A percentile compares a stretch with the other conserved stretches of the same genome.
Evolutionary conservation across 371 early-diverging fungal species (phyloP).

Genomic region (Mucor sp.): DNA sequence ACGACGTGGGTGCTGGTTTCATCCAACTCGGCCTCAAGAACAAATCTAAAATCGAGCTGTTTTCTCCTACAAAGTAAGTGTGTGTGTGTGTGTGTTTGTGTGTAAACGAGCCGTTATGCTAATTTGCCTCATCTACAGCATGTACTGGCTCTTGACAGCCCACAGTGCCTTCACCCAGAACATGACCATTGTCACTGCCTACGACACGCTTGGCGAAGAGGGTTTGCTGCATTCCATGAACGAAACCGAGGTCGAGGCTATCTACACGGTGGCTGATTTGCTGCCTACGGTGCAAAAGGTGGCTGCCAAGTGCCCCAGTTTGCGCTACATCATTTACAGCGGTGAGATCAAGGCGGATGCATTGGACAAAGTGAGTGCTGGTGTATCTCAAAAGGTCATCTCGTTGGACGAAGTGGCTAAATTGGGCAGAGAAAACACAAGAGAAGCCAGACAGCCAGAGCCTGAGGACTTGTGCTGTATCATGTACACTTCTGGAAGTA

Average conservation of each 20-base stretch:
- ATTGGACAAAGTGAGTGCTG: not conserved
- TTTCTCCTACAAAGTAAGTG: conserved; percentile 76
- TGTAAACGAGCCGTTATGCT: too few species aligned
- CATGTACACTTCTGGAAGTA: conserved; percentile 86
- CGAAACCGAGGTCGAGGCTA: conserved; percentile 60
- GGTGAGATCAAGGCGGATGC: conserved; percentile 50
- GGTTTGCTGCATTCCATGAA: conserved; percentile 65
- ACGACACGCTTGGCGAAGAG: conserved; percentile 79
- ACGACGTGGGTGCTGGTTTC: conserved; percentile 68
- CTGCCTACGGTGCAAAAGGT: conserved; percentile 57
- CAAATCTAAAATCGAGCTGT: conserved; percentile 71
- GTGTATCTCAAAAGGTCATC: conserved; percentile 10
- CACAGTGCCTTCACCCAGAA: conserved; percentile 55
- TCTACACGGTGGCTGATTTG: conserved; percentile 70
- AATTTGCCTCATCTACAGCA: not conserved
- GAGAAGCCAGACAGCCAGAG: conserved; percentile 54
- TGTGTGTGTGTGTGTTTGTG: too few species aligned
- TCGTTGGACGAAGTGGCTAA: conserved; percentile 58
- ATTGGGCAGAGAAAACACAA: conserved; percentile 66
- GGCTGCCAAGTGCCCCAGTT: conserved; percentile 51
- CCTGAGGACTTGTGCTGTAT: conserved; percentile 77
- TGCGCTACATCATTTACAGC: conserved; percentile 73
- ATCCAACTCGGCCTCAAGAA: conserved; percentile 63
- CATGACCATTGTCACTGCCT: conserved; percentile 75
- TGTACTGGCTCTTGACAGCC: conserved; percentile 33